phyloP scores from a whole-genome alignment of 805 yeast species.

The Blastobotrys mokoenaii region DNA sequence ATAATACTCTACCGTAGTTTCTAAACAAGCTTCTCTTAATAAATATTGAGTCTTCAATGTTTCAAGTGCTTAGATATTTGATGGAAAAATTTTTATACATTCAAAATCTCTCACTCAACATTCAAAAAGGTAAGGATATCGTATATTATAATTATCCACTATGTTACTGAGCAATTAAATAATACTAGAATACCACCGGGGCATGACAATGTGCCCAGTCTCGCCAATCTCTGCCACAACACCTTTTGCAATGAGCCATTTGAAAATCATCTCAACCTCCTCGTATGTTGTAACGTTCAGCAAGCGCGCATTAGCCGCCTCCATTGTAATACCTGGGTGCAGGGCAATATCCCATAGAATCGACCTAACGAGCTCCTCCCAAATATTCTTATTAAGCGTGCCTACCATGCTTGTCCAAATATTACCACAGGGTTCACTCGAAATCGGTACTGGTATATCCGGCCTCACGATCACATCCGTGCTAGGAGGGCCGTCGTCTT shows the following conservation, averaged over 20 bases:
- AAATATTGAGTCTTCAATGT: too few relatives aligned
- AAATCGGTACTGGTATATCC: conserved; percentile 8
- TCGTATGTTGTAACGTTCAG: conserved; percentile 16
- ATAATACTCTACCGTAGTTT: too few relatives aligned
- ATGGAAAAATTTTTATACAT: too few relatives aligned
- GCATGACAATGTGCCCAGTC: conserved; percentile 17
- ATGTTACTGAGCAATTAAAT: neutral
- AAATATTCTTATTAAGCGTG: conserved; percentile 45
- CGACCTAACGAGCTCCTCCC: conserved; percentile 49
- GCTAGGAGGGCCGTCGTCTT: conserved; percentile 5
- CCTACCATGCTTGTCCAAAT: conserved; percentile 66
- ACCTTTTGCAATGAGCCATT: conserved; percentile 20
- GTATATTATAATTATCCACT: too few relatives aligned
- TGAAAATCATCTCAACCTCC: conserved; percentile 22
- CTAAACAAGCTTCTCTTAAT: too few relatives aligned
- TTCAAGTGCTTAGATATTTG: too few relatives aligned
- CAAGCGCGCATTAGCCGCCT: conserved; percentile 19
- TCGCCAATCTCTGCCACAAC: conserved; percentile 9
- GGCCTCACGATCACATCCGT: conserved; percentile 10
- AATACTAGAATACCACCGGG: conserved; percentile 21
- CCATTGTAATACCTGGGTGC: conserved; percentile 45
- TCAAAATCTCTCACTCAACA: too few relatives aligned
- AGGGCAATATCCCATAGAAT: conserved; percentile 39
- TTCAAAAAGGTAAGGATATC: too few relatives aligned
- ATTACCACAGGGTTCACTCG: conserved; percentile 7